Percentiles rank a stretch among this genome's conserved stretches.
Evolutionary conservation across 2,329 filamentous ascomycete species (phyloP).

Genomic region (Xylaria sp.): DNA sequence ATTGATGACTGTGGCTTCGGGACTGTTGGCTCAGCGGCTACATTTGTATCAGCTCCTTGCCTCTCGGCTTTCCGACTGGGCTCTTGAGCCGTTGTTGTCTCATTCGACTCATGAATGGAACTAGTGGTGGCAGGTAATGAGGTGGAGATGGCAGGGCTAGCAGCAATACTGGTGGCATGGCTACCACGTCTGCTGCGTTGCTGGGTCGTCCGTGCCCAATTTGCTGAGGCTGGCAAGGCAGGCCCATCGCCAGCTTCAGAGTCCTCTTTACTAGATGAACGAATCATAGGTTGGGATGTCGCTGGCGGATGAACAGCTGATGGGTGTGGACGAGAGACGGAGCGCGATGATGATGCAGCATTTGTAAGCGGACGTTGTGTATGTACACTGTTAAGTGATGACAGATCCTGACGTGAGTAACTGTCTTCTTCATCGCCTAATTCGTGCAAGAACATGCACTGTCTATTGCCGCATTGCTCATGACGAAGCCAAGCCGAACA

Average conservation of each 20-base stretch:
- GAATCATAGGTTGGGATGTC: constrained; percentile 69
- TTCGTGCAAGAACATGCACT: constrained; percentile 98
- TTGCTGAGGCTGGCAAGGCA: constrained; percentile 90
- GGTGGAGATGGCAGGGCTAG: constrained; percentile 77
- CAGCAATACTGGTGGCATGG: constrained; percentile 78
- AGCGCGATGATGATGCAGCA: constrained; percentile 58
- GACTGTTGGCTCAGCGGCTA: constrained; percentile 10
- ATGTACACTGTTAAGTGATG: constrained; percentile 89
- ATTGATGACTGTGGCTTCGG: constrained; percentile 8
- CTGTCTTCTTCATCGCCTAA: constrained; percentile 98
- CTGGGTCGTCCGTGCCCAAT: constrained; percentile 80
- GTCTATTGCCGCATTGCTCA: constrained; percentile 91
- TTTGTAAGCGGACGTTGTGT: constrained; percentile 71
- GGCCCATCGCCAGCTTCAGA: constrained; percentile 79
- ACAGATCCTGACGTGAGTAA: constrained; percentile 92
- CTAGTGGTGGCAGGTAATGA: constrained; percentile 61
- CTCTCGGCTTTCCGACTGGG: constrained; percentile 39
- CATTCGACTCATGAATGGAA: constrained; percentile 51
- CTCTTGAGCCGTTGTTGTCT: constrained; percentile 43
- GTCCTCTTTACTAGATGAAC: constrained; percentile 79
- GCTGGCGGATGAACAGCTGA: constrained; percentile 46
- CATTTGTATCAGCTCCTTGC: constrained; percentile 31
- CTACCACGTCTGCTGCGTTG: constrained; percentile 74
- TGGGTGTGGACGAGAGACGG: constrained; percentile 59
- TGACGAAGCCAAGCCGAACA: constrained; percentile 96